These are phyloP conservation scores for Mikania micrantha DNA, from an alignment of 129 eudicot species.

Conservation along the genomic window DNA sequence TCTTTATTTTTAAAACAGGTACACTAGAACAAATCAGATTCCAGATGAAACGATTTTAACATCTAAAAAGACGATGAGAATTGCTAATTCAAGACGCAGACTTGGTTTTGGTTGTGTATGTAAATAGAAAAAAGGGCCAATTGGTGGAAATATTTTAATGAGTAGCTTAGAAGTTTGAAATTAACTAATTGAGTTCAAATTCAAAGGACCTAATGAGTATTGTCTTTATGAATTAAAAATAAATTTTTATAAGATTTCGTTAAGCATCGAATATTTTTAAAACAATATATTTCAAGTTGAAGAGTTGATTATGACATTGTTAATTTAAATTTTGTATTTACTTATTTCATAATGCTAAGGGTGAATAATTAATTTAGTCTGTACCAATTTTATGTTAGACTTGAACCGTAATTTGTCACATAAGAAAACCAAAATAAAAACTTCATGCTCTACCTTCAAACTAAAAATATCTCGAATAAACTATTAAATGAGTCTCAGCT, in stretches of 20 bases:
- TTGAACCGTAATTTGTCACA: too few species aligned
- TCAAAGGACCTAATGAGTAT: conserved; percentile 25
- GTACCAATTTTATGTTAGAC: too few species aligned
- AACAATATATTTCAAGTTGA: conserved; percentile 29
- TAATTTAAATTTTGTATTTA: neutral
- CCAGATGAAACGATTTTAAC: neutral
- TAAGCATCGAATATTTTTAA: conserved; percentile 22
- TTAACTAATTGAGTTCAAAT: conserved; percentile 22
- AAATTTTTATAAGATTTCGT: conserved; percentile 20
- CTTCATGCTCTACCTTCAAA: too few species aligned
- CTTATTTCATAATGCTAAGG: neutral
- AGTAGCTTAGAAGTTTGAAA: conserved; percentile 39
- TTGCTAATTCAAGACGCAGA: conserved; percentile 18
- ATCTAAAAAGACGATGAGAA: neutral
- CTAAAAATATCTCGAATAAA: too few species aligned
- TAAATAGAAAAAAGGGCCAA: conserved; percentile 19
- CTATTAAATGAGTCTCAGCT: too few species aligned
- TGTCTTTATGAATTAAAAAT: conserved; percentile 4
- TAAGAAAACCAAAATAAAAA: too few species aligned
- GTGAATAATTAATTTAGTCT: neutral
- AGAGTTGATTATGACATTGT: conserved; percentile 12
- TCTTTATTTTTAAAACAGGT: conserved; percentile 14
- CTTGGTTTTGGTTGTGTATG: conserved; percentile 11
- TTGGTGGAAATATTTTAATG: conserved; percentile 9
- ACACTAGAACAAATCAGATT: conserved; percentile 9